Evolutionary conservation across 1,284 basidiomycete species (phyloP).

Genomic region (Earliella scabrosa): DNA sequence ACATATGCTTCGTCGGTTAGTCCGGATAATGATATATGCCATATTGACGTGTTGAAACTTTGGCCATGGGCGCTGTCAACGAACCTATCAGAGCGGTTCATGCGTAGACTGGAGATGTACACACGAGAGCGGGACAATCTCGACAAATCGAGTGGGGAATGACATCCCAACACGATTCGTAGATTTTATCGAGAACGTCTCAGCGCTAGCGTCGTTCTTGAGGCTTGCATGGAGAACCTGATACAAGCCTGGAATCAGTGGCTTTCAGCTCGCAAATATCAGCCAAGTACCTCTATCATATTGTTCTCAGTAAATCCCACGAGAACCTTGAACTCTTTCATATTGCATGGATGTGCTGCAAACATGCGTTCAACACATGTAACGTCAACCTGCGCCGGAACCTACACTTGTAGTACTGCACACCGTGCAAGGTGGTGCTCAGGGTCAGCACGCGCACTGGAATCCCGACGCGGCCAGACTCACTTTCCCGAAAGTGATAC

Average conservation of each 20-base stretch:
- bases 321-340: constrained; percentile 79
- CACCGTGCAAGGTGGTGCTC: neutral
- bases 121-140: constrained; percentile 75
- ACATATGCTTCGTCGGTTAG: constrained; percentile 58
- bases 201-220: constrained; percentile 64
- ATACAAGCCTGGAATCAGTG: neutral
- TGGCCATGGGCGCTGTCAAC: constrained; percentile 57
- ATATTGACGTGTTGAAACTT: constrained; percentile 78
- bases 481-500: constrained; percentile 81
- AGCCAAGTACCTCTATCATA: constrained; percentile 60
- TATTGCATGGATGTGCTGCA: constrained; percentile 77
- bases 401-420: constrained; percentile 59
- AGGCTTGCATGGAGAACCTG: constrained; percentile 60
- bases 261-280: neutral
- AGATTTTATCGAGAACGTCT: constrained; percentile 64
- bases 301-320: constrained; percentile 65
- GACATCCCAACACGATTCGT: constrained; percentile 55
- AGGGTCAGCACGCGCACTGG: neutral
- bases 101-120: constrained; percentile 27
- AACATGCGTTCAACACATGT: neutral
- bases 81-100: neutral
- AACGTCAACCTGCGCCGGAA: neutral
- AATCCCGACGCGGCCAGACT: constrained; percentile 20
- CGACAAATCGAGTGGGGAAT: constrained; percentile 70
- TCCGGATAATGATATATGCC: constrained; percentile 69